phyloP scores from a whole-genome alignment of 208 protist species.

The Leptomonas seymouri region DNA sequence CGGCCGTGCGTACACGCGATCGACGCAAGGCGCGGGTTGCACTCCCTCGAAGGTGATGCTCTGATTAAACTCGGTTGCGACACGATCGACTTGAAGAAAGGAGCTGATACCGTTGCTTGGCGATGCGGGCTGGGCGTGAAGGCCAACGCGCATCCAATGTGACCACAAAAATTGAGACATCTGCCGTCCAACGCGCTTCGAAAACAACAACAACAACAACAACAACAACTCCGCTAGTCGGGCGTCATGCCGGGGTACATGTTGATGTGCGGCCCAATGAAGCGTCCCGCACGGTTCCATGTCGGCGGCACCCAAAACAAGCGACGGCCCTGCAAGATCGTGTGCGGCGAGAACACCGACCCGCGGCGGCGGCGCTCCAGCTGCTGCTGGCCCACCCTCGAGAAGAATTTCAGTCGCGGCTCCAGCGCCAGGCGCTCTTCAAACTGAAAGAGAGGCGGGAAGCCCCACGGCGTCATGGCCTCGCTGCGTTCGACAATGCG shows the following conservation, averaged over 20 bases:
- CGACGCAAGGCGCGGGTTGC: too few species aligned
- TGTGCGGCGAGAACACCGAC: constrained; percentile 79
- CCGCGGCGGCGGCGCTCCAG: constrained; percentile 73
- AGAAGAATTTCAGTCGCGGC: constrained; percentile 89
- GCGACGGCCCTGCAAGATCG: constrained; percentile 64
- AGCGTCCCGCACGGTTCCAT: constrained; percentile 83
- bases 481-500: constrained; percentile 91
- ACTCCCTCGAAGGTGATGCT: too few species aligned
- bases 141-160: too few species aligned
- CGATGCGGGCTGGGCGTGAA: too few species aligned
- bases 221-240: constrained; percentile 42
- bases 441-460: constrained; percentile 92
- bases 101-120: too few species aligned
- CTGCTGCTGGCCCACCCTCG: constrained; percentile 75
- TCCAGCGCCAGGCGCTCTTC: constrained; percentile 88
- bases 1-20: too few species aligned
- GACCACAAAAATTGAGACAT: too few species aligned
- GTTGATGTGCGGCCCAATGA: constrained; percentile 81
- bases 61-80: too few species aligned
- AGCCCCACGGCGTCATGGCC: constrained; percentile 92
- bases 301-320: constrained; percentile 93
- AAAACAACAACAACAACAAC: constrained; percentile 1
- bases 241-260: constrained; percentile 89
- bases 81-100: too few species aligned
- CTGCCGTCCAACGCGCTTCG: too few species aligned